Evolutionary conservation across 208 protist genomes (phyloP).

Genomic region (Paratrypanosoma confusum): DNA sequence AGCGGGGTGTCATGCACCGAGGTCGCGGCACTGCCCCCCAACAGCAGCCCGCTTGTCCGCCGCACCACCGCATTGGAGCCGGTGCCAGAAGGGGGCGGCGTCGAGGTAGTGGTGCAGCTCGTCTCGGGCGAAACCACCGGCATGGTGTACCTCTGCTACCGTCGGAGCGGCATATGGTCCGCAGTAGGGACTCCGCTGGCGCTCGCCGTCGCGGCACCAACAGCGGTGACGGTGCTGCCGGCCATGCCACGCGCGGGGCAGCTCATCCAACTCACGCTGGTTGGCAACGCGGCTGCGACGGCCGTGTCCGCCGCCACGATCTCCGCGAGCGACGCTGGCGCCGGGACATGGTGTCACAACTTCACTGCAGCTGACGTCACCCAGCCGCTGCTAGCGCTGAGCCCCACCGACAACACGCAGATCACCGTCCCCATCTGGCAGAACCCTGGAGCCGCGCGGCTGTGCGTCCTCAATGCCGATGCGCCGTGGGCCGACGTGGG

Average conservation of each 20-base stretch:
- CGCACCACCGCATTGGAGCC: constrained; percentile 15
- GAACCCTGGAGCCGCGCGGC: constrained; percentile 27
- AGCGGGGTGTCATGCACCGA: constrained; percentile 35
- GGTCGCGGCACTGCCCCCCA: constrained; percentile 6
- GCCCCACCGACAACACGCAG: not conserved
- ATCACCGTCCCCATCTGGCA: constrained; percentile 65
- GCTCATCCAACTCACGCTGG: constrained; percentile 45
- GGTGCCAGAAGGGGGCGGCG: constrained; percentile 12
- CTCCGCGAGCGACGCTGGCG: constrained; percentile 10
- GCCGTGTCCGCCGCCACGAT: constrained; percentile 29
- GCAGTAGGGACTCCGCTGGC: constrained; percentile 38
- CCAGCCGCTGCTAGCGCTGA: constrained; percentile 42
- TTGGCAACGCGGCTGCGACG: constrained; percentile 4
- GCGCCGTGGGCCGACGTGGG: constrained; percentile 55
- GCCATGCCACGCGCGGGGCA: constrained; percentile 55
- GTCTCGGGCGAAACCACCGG: constrained; percentile 9
- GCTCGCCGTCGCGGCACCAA: constrained; percentile 33
- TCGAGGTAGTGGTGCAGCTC: constrained; percentile 69
- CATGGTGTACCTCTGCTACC: constrained; percentile 59
- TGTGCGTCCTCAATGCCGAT: constrained; percentile 36
- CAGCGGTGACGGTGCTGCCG: constrained; percentile 17
- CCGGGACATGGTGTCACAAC: constrained; percentile 82
- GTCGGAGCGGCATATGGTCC: constrained; percentile 34
- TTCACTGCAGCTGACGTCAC: constrained; percentile 44
- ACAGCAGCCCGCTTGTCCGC: constrained; percentile 16